Evolutionary conservation across 805 yeast genomes (phyloP).

Genomic region (Cyberlindnera maclurae): DNA sequence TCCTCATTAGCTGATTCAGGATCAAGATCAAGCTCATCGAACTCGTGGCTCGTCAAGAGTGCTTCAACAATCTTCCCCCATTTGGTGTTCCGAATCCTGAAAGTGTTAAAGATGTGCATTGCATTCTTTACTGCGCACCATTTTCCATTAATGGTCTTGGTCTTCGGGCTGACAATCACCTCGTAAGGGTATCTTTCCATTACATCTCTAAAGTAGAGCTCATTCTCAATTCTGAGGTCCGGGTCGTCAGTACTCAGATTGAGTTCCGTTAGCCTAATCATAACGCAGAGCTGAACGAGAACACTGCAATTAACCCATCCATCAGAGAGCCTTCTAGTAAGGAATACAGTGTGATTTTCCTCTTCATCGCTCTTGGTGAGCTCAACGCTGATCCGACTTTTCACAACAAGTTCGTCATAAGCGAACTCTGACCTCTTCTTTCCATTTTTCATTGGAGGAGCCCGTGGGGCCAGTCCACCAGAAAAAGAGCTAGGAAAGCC

Average conservation of each 20-base stretch:
- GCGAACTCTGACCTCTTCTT: conserved; percentile 1
- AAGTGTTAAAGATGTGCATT: conserved; percentile 5
- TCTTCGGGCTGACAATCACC: conserved; percentile 8
- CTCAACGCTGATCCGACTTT: conserved; percentile 5
- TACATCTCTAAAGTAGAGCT: conserved; percentile 20
- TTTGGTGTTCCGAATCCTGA: conserved; percentile 2
- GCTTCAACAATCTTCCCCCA: conserved; percentile 2
- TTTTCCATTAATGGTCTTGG: conserved; percentile 17
- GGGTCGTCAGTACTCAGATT: conserved; percentile 22
- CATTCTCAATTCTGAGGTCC: conserved; percentile 19
- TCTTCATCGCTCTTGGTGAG: conserved; percentile 6
- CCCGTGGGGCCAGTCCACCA: conserved; percentile 16
- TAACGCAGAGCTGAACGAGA: conserved; percentile 12
- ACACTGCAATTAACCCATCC: conserved; percentile 21
- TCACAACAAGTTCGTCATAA: conserved; percentile 3
- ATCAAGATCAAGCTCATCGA: conserved; percentile 1
- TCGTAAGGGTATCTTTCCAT: conserved; percentile 16
- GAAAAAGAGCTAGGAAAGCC: conserved; percentile 16
- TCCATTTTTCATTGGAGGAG: conserved; percentile 1
- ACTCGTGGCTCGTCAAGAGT: conserved; percentile 5
- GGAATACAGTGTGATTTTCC: background rate
- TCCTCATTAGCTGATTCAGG: conserved; percentile 5
- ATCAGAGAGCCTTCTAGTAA: conserved; percentile 20
- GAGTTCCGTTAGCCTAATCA: conserved; percentile 14
- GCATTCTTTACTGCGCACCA: conserved; percentile 24